Base-by-base conservation (phyloP, 202 grass and related monocot species). In the Hordeum pubiflorum region DNA sequence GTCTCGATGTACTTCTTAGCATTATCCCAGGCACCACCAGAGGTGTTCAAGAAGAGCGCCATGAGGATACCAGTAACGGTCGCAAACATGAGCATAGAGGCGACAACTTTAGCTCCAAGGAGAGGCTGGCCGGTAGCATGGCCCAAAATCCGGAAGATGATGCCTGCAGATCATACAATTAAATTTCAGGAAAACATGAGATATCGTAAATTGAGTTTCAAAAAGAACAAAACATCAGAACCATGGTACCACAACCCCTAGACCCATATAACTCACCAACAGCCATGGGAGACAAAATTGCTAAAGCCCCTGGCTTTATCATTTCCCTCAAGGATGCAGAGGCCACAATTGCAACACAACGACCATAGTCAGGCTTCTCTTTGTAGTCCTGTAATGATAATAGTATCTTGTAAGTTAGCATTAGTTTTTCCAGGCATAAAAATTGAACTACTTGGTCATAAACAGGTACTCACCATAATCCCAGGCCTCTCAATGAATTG, bases 1-100 rank as follows among this genome's bases (percentile, higher is more conserved):
- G 96, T 99, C 82, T 99, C 96, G 61, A 99, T 99, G 79, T 96
- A 99, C 55, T 99, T 99, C 85, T 99, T 99, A 15, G 96, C 96
- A 81, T 99, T 99, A 77, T 99, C 96, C 96, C 96, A 96, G 40
- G 96, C 96, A 37, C 96, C 96, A 11, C 96, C 96, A 72, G 96
- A 85, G 24, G 96, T 99, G 79, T 99, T 99, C 83, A 99, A 46
- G 89, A 99, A 99, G 60, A 99, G 89, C 15, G 96, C 96, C 96
- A 99, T 99, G 39, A 99, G 92, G 85, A 99, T 99, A 74, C 96
- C 96, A 60, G 89, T 0, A 54, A 98, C 92, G 10, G 96, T 95
- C 0, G 92, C 92, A 37, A 98, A 98, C 96, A 98, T 98, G 67
- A 98, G 96, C 92, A 98, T 83, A 5, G 92, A 84, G 13, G 95